Percentiles rank a stretch among this genome's conserved stretches.
Conservation (phyloP, 2,329 filamentous ascomycete species). For the Aspergillus awamori region DNA sequence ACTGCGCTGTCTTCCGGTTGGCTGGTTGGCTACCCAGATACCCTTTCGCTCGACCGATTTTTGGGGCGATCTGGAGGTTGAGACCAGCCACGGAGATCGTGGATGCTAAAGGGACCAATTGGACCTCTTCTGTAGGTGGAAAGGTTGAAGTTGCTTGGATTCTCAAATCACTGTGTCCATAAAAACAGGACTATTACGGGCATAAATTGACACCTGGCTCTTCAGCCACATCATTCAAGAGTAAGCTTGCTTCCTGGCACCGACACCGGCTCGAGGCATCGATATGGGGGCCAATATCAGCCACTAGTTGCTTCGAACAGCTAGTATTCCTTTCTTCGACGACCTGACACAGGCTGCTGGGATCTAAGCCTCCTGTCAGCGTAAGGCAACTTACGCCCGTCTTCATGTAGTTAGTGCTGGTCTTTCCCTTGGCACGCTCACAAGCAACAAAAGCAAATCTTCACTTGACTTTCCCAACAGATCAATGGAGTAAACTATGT, state of each 20-base stretch:
- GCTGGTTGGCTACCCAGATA: constrained; percentile 12
- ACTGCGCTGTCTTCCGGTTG: constrained; percentile 22
- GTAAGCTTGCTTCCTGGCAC: neutral
- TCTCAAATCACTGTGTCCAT: neutral
- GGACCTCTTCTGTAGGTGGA: neutral
- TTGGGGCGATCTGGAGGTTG: constrained; percentile 11
- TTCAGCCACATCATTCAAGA: constrained; percentile 8
- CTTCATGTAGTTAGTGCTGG: neutral
- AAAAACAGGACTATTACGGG: neutral
- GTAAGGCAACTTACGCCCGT: neutral
- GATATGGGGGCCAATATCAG: neutral
- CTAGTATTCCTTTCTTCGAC: neutral
- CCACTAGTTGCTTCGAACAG: neutral
- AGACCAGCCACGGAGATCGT: neutral
- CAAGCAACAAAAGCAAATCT: too few species aligned
- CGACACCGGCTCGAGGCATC: neutral
- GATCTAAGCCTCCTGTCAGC: constrained; percentile 1
- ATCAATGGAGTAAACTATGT: neutral
- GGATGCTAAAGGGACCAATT: neutral
- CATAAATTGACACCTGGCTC: constrained; percentile 5
- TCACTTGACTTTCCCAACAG: neutral
- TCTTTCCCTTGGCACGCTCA: neutral
- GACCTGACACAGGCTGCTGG: neutral
- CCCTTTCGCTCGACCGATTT: constrained; percentile 13
- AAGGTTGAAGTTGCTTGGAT: neutral